Percentiles rank a stretch among this genome's conserved stretches.
phyloP scores from a whole-genome alignment of 2,329 filamentous ascomycete genomes.

The Fusarium praegraminearum region DNA sequence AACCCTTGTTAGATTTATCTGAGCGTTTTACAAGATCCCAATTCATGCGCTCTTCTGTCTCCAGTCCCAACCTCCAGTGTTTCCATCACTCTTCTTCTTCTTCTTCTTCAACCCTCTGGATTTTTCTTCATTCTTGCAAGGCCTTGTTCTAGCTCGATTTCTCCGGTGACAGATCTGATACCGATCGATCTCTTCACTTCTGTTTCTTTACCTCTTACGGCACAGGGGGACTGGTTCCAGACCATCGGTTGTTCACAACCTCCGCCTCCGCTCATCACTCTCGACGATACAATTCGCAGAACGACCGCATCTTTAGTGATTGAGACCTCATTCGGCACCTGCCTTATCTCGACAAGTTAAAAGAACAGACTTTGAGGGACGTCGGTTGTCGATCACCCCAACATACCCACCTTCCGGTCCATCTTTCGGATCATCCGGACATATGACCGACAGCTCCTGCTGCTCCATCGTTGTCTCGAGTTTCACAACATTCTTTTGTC shows the following conservation, averaged over 20 bases:
- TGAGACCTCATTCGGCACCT: neutral
- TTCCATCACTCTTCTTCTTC: conserved; percentile 31
- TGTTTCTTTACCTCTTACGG: conserved; percentile 9
- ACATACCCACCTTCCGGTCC: conserved; percentile 33
- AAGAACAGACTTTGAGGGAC: conserved; percentile 9
- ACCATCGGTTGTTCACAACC: neutral
- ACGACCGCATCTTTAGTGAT: neutral
- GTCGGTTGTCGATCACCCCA: conserved; percentile 31
- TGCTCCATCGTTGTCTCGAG: conserved; percentile 15
- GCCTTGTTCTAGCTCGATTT: neutral
- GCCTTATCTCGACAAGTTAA: conserved; percentile 4
- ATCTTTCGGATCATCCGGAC: conserved; percentile 40
- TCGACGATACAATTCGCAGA: neutral
- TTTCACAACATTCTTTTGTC: conserved; percentile 16
- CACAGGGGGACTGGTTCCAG: conserved; percentile 4
- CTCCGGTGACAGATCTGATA: neutral
- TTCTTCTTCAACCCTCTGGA: conserved; percentile 29
- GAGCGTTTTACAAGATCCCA: conserved; percentile 20
- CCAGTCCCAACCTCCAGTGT: conserved; percentile 31
- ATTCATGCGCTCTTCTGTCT: conserved; percentile 1
- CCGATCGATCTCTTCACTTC: neutral
- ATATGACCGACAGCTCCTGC: conserved; percentile 18
- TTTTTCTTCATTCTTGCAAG: conserved; percentile 21
- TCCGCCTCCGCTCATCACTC: neutral
- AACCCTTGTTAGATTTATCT: conserved; percentile 2